Evolutionary conservation across 805 yeast genomes (phyloP).

Genomic region (Saccharomycopsis vini): DNA sequence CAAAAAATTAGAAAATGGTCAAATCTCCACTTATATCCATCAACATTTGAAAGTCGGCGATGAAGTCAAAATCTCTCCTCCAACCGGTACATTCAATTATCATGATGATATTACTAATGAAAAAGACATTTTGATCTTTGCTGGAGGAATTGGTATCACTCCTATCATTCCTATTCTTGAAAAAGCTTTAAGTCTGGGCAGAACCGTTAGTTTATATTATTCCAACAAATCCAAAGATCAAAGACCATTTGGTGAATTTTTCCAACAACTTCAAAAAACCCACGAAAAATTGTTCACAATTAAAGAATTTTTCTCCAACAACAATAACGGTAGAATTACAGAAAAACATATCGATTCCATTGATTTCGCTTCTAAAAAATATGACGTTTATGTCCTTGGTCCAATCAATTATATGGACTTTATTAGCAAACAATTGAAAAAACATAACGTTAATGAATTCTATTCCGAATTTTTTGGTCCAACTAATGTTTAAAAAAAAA

Average conservation of each 20-base stretch:
- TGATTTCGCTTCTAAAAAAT: not conserved
- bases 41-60: conserved; percentile 14
- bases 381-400: conserved; percentile 7
- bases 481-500: conserved; percentile 2
- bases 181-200: conserved; percentile 10
- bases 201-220: conserved; percentile 1
- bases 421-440: not conserved
- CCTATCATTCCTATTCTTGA: conserved; percentile 50
- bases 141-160: conserved; percentile 64
- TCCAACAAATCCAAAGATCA: conserved; percentile 2
- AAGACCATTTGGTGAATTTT: conserved; percentile 2
- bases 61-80: conserved; percentile 37
- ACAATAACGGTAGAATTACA: not conserved
- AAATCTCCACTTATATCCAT: conserved; percentile 43
- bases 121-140: conserved; percentile 34
- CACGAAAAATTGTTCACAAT: conserved; percentile 1
- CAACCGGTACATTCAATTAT: conserved; percentile 44
- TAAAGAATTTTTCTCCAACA: not conserved
- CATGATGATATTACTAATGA: conserved; percentile 27
- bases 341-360: not conserved
- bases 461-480: conserved; percentile 10
- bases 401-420: conserved; percentile 8
- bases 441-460: not conserved
- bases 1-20: conserved; percentile 38
- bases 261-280: not conserved